A percentile compares a stretch with the other conserved stretches of the same genome.
phyloP scores from a whole-genome alignment of 495 filamentous ascomycete genomes.

The Aspergillus mulundensis region DNA sequence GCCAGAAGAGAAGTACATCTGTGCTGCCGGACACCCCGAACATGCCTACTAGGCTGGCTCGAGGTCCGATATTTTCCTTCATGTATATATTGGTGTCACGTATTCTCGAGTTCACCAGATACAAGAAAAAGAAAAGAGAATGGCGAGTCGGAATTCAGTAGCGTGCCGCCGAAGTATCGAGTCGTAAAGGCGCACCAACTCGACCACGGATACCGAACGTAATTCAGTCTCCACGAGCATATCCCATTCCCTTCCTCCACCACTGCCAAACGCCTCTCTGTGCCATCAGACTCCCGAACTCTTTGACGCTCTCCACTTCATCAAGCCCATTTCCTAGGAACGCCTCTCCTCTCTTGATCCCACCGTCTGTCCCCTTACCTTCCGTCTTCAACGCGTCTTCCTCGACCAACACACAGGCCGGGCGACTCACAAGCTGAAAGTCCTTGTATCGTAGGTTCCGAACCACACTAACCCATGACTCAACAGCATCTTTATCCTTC shows the following conservation, averaged over 20 bases:
- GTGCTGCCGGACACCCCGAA: conserved; percentile 19
- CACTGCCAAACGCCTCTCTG: conserved; percentile 40
- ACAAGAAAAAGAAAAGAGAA: neutral
- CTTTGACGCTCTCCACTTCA: conserved; percentile 43
- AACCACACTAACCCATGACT: conserved; percentile 55
- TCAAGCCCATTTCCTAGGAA: conserved; percentile 18
- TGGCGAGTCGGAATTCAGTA: neutral
- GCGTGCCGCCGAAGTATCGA: neutral
- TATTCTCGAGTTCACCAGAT: neutral
- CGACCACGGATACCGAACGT: neutral
- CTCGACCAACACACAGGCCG: conserved; percentile 16
- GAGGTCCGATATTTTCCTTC: neutral
- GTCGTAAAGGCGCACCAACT: neutral
- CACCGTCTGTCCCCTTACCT: neutral
- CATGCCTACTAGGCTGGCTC: neutral
- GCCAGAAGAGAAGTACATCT: conserved; percentile 14
- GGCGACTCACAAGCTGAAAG: conserved; percentile 42
- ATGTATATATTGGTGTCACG: neutral
- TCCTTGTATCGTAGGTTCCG: conserved; percentile 48
- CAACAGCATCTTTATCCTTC: conserved; percentile 42
- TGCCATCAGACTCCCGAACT: conserved; percentile 43
- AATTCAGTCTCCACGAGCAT: conserved; percentile 20
- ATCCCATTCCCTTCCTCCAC: conserved; percentile 51
- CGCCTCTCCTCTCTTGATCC: neutral
- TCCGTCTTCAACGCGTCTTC: neutral